Evolutionary conservation across 2,329 filamentous ascomycete species (phyloP), one percentile per base, ranked within the genome.

Genomic region (Diplodia sapinea): DNA sequence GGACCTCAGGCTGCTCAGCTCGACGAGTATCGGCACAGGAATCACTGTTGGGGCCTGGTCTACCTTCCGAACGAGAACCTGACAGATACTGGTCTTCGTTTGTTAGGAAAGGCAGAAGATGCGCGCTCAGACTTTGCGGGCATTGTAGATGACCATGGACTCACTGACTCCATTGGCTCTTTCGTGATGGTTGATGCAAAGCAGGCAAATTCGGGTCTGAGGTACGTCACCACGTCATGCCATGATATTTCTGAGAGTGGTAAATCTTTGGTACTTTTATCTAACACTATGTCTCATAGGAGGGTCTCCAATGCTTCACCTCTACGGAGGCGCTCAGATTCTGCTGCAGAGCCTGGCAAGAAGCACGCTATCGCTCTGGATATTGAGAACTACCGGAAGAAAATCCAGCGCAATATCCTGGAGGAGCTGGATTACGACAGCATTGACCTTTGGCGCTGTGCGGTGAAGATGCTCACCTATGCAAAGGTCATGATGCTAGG

Each of bases 371-470:
- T 55, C 15, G 54, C 49, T 36, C 49, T 68, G 6, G 59, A 64
- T n/a, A 20, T 68, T 23, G 66, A 68, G n/a, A 68, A 68, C 26
- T 68, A 68, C 51, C 74, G 79, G n/a, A 80, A 75, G 69, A 79
- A 77, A 66, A 73, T 82, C 17, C 79, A 82, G 71, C 76, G 79
- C 17, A 74, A 75, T 17, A 73, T 75, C 51, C 77, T 82, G 51
- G 75, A 76, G 38, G 70, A 76, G 12, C 54, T 71, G 38, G 76
- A 76, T 26, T 71, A 72, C 17, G 65, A 69, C 20, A 74, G 72
- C 40, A 76, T 78, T 15, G 75, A 80, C 49, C 72, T 82, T 4
- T 82, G 80, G 80, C 70, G 70, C 15, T 73, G 76, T 38, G 75
- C 76, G 6, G 69, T 82, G 4, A 71, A 70, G 55, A 70, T 78